Evolutionary conservation across 2,329 filamentous ascomycete species (phyloP).

Genomic region (Elsinoe necatrix): DNA sequence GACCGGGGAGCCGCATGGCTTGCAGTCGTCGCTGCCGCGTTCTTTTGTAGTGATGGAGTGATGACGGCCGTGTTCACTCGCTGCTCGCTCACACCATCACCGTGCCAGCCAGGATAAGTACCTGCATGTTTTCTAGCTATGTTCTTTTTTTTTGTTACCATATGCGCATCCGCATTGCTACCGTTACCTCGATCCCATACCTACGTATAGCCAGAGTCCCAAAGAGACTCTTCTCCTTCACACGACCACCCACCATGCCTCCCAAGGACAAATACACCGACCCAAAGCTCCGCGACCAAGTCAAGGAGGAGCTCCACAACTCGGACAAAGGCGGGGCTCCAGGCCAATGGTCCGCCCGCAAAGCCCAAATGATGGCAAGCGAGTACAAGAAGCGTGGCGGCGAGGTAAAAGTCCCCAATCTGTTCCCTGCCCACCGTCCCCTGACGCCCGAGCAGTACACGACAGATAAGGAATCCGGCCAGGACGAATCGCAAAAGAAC

Average conservation of each 20-base stretch:
- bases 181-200: background rate
- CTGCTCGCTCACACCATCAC: background rate
- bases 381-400: slow-evolving; percentile 39
- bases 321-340: slow-evolving; percentile 41
- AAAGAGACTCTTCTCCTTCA: background rate
- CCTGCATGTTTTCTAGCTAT: background rate
- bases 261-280: slow-evolving; percentile 42
- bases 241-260: slow-evolving; percentile 30
- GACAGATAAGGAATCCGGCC: slow-evolving; percentile 35
- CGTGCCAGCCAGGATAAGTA: slow-evolving; percentile 3
- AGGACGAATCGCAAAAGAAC: slow-evolving; percentile 38
- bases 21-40: background rate
- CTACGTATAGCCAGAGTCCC: too few species aligned
- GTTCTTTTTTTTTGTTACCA: background rate
- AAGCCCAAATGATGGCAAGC: slow-evolving; percentile 28
- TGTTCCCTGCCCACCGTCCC: background rate
- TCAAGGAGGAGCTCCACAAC: slow-evolving; percentile 40
- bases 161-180: background rate
- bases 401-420: slow-evolving; percentile 17
- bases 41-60: background rate
- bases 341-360: slow-evolving; percentile 43
- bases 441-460: slow-evolving; percentile 31
- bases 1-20: background rate
- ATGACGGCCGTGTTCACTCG: background rate
- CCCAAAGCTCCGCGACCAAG: slow-evolving; percentile 38